phyloP scores from a whole-genome alignment of 2,329 filamentous ascomycete genomes.

The Coniella vitis region DNA sequence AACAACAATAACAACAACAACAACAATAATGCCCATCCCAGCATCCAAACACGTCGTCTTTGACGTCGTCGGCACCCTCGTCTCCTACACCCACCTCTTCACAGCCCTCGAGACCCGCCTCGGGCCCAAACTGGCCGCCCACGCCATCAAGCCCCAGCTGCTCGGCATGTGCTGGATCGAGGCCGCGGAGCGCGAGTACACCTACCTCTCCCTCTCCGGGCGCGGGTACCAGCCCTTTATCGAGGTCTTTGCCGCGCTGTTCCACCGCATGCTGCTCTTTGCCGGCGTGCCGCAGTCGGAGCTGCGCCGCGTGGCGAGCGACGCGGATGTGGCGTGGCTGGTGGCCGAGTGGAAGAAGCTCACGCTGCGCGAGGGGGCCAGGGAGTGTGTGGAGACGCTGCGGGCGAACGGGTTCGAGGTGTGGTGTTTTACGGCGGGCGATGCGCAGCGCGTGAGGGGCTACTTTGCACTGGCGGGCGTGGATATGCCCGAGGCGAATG shows the following conservation, averaged over 20 bases:
- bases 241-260: slow-evolving; percentile 31
- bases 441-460: slow-evolving; percentile 37
- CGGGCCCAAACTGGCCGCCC: slow-evolving; percentile 28
- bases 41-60: slow-evolving; percentile 33
- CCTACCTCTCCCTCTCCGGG: slow-evolving; percentile 36
- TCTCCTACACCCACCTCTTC: slow-evolving; percentile 35
- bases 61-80: slow-evolving; percentile 42
- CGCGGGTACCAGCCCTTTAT: slow-evolving; percentile 32
- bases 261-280: slow-evolving; percentile 37
- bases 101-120: slow-evolving; percentile 31
- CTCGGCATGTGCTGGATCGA: slow-evolving; percentile 39
- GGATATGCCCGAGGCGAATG: slow-evolving; percentile 39
- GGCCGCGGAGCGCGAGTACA: slow-evolving; percentile 38
- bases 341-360: slow-evolving; percentile 28
- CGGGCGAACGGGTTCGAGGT: slow-evolving; percentile 39
- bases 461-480: slow-evolving; percentile 41
- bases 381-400: slow-evolving; percentile 33
- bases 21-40: slow-evolving; percentile 9
- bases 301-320: slow-evolving; percentile 30
- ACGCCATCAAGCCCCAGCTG: slow-evolving; percentile 30
- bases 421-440: slow-evolving; percentile 45
- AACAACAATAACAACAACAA: too few species aligned
- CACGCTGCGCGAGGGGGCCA: slow-evolving; percentile 28
- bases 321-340: slow-evolving; percentile 31
- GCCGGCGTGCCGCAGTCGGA: slow-evolving; percentile 32